These are phyloP conservation scores for Polytrichum formosum DNA, from an alignment of 225 moss, liverwort and hornwort genomes.

Conservation along the genomic window DNA sequence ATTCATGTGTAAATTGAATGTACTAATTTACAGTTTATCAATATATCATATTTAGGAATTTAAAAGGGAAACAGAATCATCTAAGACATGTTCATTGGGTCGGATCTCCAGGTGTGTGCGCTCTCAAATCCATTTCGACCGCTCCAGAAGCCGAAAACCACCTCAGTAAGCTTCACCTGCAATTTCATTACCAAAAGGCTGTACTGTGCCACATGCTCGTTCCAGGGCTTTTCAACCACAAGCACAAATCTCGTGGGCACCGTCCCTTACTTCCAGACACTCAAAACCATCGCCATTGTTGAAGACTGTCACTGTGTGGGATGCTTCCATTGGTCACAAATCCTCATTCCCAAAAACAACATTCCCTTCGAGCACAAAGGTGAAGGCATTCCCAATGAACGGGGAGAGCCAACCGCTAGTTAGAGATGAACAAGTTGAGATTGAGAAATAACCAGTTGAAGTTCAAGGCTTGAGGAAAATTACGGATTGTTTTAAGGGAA, in stretches of 20 bases:
- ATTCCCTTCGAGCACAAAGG: constrained; percentile 53
- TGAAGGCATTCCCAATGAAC: constrained; percentile 60
- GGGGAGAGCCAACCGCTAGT: too few relatives aligned
- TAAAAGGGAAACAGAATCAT: background rate
- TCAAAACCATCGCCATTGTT: constrained; percentile 63
- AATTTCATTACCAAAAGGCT: constrained; percentile 89
- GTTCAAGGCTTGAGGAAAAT: too few relatives aligned
- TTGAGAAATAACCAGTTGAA: too few relatives aligned
- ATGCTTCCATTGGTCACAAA: constrained; percentile 23
- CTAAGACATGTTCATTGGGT: constrained; percentile 31
- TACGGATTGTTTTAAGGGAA: too few relatives aligned
- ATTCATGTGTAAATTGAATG: too few relatives aligned
- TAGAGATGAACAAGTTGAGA: too few relatives aligned
- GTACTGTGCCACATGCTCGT: constrained; percentile 73
- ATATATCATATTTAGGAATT: too few relatives aligned
- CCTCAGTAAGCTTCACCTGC: constrained; percentile 52
- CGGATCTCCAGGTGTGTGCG: constrained; percentile 49
- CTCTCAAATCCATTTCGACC: constrained; percentile 68
- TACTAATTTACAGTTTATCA: too few relatives aligned
- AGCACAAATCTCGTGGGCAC: constrained; percentile 57
- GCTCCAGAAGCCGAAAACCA: constrained; percentile 50
- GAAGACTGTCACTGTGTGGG: constrained; percentile 65
- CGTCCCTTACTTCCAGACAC: constrained; percentile 63
- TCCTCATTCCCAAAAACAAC: constrained; percentile 42
- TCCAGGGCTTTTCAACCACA: constrained; percentile 69